Evolutionary conservation across 352 stramenopile genomes (phyloP), one percentile per base, ranked within the genome.

Genomic region (Thalassiosira ordinaria): DNA sequence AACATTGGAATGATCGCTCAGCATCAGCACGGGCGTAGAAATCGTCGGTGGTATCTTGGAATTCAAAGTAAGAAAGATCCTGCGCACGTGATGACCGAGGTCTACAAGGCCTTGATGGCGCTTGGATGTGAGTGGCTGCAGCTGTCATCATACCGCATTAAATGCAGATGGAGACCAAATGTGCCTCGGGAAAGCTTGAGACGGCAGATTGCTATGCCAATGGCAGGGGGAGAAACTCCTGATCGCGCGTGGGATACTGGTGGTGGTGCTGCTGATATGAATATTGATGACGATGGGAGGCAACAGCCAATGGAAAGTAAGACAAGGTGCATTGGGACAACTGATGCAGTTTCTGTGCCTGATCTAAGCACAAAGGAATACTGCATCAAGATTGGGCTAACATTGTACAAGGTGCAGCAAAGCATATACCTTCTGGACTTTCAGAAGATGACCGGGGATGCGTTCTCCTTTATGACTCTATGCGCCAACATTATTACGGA

Each of bases 51-150:
- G 97, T 99, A 99, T 82, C 79, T 99, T 60, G 97, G 97, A 46
- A 99, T 99, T 82, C 97, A 99, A 92, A 98, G 95, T 78, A 99
- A 99, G 86, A 99, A 99, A 87, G 97, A 99, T 74, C 97, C 97
- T 11, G 97, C 96, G 35, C 97, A 99, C 79, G 97, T 99, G 35
- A 99, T 99, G 97, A 99, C 95, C 18, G 97, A 99, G 85, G 97
- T 99, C 22, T 99, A 99, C 91, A 98, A 99, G 84, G 97, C 97
- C 26, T 90, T 99, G 4, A 95, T 97, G 67, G 94, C 97, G 56
- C 91, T 99, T 27, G 94, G 97, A 60, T 99, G 98, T 80, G 96
- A 99, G 79, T 99, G 97, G 97, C 95, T 98, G 26, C 94, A 98
- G 18, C 89, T 98, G 9, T 97, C 96, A 29, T 96, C 96, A 22